A percentile compares a stretch with the other conserved stretches of the same genome.
phyloP scores from a whole-genome alignment of 306 rosid genomes.

The Amphicarpaea edgeworthii region DNA sequence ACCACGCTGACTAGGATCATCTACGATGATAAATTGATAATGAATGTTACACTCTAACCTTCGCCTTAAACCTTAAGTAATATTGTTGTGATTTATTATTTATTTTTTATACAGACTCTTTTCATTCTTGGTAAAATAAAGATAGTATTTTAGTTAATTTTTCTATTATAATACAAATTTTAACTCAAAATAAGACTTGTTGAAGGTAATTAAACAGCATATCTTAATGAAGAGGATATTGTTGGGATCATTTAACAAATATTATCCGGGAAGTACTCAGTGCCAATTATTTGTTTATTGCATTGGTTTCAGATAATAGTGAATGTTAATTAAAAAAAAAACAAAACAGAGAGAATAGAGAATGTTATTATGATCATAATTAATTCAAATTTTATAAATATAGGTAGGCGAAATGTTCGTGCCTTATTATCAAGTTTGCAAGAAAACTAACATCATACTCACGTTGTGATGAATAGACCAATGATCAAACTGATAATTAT shows the following conservation, averaged over 20 bases:
- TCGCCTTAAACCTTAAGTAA: constrained; percentile 35
- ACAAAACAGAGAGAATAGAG: no score
- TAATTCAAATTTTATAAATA: neutral
- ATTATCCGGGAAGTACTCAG: neutral
- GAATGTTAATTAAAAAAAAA: neutral
- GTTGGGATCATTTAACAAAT: constrained; percentile 20
- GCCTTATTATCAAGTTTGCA: neutral
- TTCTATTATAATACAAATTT: neutral
- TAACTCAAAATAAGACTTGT: neutral
- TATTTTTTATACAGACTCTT: neutral
- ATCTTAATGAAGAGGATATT: neutral
- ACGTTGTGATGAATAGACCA: neutral
- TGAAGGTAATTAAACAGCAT: constrained; percentile 1
- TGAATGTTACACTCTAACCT: constrained; percentile 11
- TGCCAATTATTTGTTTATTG: neutral
- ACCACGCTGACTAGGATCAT: neutral
- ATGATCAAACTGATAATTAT: constrained; percentile 9
- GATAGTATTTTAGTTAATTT: neutral
- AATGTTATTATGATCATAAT: neutral
- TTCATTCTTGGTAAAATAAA: neutral
- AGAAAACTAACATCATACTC: neutral
- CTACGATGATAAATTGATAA: neutral
- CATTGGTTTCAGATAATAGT: neutral
- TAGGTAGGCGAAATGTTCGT: neutral
- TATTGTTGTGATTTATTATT: neutral